A percentile compares a stretch with the other conserved stretches of the same genome.
Evolutionary conservation across 306 rosid genomes (phyloP).

Genomic region (Gleditsia sinensis): DNA sequence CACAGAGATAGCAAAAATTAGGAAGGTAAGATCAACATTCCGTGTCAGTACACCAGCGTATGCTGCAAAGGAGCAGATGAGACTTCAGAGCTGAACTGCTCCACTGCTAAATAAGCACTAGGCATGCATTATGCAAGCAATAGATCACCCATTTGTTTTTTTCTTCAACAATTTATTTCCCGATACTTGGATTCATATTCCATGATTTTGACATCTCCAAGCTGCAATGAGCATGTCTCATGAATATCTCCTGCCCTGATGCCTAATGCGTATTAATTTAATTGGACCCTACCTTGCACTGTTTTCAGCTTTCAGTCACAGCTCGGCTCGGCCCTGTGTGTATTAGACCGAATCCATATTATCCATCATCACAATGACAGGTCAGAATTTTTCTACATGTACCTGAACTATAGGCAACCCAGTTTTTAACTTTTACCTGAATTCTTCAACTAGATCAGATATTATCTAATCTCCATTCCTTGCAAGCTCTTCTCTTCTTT

Average conservation of each 20-base stretch:
- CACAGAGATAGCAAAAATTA: not conserved
- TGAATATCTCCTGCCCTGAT: not conserved
- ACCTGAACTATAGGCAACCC: too few species aligned
- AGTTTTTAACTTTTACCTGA: too few species aligned
- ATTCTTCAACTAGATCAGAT: too few species aligned
- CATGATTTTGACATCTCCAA: slow-evolving; percentile 35
- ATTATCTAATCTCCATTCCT: too few species aligned
- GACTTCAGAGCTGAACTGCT: slow-evolving; percentile 35
- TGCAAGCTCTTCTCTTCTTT: not conserved
- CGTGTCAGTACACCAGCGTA: slow-evolving; percentile 33
- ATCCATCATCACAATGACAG: too few species aligned
- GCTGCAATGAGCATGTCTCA: slow-evolving; percentile 40
- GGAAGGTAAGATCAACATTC: slow-evolving; percentile 46
- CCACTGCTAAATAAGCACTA: not conserved
- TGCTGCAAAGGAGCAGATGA: slow-evolving; percentile 36
- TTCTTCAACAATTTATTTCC: not conserved
- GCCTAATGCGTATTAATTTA: not conserved
- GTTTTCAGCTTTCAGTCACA: too few species aligned
- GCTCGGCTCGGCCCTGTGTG: too few species aligned
- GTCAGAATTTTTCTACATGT: too few species aligned
- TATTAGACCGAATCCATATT: too few species aligned
- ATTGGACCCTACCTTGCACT: slow-evolving; percentile 33
- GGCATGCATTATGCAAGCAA: not conserved
- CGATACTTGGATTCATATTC: slow-evolving; percentile 2
- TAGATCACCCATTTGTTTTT: not conserved